Base-by-base conservation (phyloP, 169 alveolate genomes). In the Plasmodium gonderi region DNA sequence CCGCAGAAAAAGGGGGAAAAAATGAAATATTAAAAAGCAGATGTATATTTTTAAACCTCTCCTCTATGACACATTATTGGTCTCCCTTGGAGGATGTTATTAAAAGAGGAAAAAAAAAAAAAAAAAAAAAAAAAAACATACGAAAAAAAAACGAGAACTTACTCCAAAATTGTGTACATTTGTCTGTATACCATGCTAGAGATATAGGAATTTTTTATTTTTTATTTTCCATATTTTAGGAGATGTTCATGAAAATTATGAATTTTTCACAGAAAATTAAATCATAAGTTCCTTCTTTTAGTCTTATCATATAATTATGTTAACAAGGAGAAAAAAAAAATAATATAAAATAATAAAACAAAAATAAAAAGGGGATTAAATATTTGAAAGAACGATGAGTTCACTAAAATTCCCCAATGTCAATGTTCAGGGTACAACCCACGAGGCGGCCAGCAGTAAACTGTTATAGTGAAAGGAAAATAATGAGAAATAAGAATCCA, bases 361-460 rank as follows among this genome's bases (percentile, higher is more conserved):
- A 4, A 77, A 38, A 54, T 79, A 33, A 54, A 31, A 31, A 49
- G 7, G 38, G 33, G 29, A 44, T 17, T 31, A 33, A 45, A n/a
- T 36, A 11, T 44, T 72, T 14, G 38, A 40, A 40, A 67, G 75
- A 68, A 36, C 14, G 47, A 85, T 85, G 87, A 60, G 44, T 85
- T 31, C 69, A 12, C 5, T 38, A 40, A 67, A 85, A 23, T 54
- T 76, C 4, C 65, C 92, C 31, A 85, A 72, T 29, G 23, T 3
- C 9, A 75, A 77, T 12, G 94, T 91, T 31, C 94, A 91, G 85
- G 23, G 51, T 23, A 91, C 95, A 47, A 91, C 95, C 23, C 79
- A 91, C 79, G 95, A 91, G 67, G 95, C 95, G 49, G 92, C 95
- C 33, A 68, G 91, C 45, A 91, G 95, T 80, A 91, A 91, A 91